Conservation (phyloP, 495 filamentous ascomycete genomes). For the Penicillium flavigenum region DNA sequence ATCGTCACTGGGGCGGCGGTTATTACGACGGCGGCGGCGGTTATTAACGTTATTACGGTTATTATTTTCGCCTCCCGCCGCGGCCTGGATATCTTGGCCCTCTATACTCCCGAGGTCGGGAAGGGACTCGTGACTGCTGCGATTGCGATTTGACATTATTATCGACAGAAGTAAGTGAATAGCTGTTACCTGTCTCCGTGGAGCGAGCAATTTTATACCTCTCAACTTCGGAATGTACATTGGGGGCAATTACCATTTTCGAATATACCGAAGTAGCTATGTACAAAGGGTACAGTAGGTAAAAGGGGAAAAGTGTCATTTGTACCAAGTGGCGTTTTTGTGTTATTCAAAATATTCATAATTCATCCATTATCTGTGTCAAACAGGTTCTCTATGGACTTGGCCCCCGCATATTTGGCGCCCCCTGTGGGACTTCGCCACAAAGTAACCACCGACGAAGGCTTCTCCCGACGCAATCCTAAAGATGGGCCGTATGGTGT, state of each 20-base stretch:
- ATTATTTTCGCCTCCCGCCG: no score
- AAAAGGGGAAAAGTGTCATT: constrained; percentile 1
- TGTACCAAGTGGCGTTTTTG: neutral
- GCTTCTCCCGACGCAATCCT: neutral
- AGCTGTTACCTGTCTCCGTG: neutral
- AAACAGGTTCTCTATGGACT: neutral
- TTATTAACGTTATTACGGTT: no score
- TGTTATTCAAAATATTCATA: neutral
- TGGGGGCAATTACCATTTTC: neutral
- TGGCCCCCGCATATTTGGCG: neutral
- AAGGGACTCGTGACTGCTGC: no score
- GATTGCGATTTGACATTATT: neutral
- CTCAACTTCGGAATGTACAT: neutral
- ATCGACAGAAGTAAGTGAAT: neutral
- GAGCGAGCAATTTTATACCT: neutral
- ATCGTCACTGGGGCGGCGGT: no score
- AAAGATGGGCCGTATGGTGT: neutral
- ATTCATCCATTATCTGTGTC: neutral
- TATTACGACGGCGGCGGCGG: no score
- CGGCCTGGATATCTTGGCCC: no score
- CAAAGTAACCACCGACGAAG: neutral
- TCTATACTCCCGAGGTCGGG: no score
- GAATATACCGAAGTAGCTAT: neutral
- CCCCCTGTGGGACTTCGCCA: neutral
- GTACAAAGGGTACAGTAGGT: neutral